Conservation (phyloP, 179 eudicot species). For the Pouteria campechiana region DNA sequence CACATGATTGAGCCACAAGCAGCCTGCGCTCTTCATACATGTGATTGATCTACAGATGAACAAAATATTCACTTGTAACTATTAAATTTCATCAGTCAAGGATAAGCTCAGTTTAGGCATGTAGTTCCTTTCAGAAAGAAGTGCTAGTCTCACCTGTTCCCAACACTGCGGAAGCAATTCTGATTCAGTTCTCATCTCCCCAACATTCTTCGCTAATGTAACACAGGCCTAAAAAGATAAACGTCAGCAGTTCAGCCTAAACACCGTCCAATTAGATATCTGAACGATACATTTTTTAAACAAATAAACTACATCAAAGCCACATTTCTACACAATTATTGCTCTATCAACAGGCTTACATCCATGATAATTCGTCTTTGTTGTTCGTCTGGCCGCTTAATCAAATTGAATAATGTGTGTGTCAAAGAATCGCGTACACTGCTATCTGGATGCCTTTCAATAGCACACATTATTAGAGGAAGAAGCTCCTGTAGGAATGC, state of each 20-base stretch:
- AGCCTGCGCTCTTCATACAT: constrained; percentile 96
- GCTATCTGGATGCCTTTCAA: constrained; percentile 97
- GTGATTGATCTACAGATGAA: constrained; percentile 74
- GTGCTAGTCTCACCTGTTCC: constrained; percentile 71
- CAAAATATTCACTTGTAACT: constrained; percentile 1
- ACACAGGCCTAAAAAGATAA: constrained; percentile 72
- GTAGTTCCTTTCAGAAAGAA: constrained; percentile 1
- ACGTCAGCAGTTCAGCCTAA: too few species aligned
- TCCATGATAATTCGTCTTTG: constrained; percentile 98
- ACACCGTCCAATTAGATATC: too few species aligned
- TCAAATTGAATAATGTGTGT: constrained; percentile 88
- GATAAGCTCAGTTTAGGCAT: too few species aligned
- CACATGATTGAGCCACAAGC: constrained; percentile 99
- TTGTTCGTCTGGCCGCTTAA: constrained; percentile 97
- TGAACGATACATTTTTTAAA: too few species aligned
- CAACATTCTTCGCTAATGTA: constrained; percentile 85
- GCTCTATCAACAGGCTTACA: constrained; percentile 31
- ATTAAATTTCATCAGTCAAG: too few species aligned
- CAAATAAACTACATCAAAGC: too few species aligned
- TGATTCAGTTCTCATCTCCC: constrained; percentile 98
- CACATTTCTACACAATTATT: not conserved
- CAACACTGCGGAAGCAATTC: constrained; percentile 99
- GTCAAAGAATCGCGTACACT: constrained; percentile 88
- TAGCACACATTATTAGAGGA: constrained; percentile 98
- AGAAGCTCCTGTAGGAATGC: constrained; percentile 73